A percentile compares a stretch with the other conserved stretches of the same genome.
Evolutionary conservation across 306 rosid species (phyloP).

Genomic region (Phaseolus lunatus): DNA sequence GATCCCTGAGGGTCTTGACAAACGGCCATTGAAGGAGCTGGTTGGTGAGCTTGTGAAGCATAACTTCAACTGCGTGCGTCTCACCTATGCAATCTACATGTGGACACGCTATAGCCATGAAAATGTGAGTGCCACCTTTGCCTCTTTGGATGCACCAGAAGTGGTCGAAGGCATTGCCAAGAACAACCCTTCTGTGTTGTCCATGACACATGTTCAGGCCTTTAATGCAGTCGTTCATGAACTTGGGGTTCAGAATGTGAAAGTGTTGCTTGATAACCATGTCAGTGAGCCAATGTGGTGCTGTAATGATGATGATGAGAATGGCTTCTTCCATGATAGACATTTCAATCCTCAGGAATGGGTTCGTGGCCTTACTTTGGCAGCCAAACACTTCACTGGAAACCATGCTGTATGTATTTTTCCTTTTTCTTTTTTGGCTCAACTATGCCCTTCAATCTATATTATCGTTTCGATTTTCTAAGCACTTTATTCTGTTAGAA

Average conservation of each 20-base stretch:
- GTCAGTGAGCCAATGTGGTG: constrained; percentile 71
- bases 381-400: constrained; percentile 44
- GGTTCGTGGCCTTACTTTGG: constrained; percentile 56
- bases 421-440: not conserved
- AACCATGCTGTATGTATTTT: constrained; percentile 46
- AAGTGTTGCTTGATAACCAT: constrained; percentile 62
- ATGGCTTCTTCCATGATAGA: constrained; percentile 62
- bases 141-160: constrained; percentile 18
- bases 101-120: constrained; percentile 48
- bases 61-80: constrained; percentile 58
- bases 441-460: not conserved
- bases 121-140: constrained; percentile 30
- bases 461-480: not conserved
- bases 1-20: constrained; percentile 64
- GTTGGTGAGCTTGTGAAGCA: constrained; percentile 23
- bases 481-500: too few species aligned
- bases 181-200: constrained; percentile 48
- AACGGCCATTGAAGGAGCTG: constrained; percentile 47
- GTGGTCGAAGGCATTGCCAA: constrained; percentile 39
- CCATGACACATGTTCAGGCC: constrained; percentile 47
- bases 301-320: constrained; percentile 57
- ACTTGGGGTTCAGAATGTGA: constrained; percentile 50
- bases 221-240: constrained; percentile 49
- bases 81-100: constrained; percentile 60
- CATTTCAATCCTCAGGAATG: constrained; percentile 63